Evolutionary conservation across 2,329 filamentous ascomycete species (phyloP).

Genomic region (Nectriaceae sp.): DNA sequence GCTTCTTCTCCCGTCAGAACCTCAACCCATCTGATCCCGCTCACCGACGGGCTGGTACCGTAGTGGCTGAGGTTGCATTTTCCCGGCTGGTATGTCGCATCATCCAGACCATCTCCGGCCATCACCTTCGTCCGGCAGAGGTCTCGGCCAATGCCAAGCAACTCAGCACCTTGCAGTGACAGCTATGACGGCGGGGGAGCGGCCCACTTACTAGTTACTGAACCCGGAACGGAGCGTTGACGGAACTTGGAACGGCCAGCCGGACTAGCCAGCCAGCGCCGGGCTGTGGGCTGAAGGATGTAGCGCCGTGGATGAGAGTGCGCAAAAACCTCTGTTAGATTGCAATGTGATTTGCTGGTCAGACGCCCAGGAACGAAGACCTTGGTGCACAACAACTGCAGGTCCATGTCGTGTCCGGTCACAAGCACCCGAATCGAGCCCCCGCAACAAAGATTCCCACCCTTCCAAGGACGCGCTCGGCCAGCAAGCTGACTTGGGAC

Average conservation of each 20-base stretch:
- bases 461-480: neutral
- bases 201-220: constrained; percentile 16
- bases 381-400: neutral
- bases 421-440: no score
- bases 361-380: neutral
- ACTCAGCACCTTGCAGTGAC: constrained; percentile 26
- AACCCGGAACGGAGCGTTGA: constrained; percentile 8
- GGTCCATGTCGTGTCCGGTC: no score
- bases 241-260: constrained; percentile 1
- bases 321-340: neutral
- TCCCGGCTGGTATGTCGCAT: constrained; percentile 4
- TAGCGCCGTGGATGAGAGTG: neutral
- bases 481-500: neutral
- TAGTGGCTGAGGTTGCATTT: no score
- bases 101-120: constrained; percentile 10
- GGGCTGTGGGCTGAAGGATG: neutral
- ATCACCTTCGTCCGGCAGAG: constrained; percentile 6
- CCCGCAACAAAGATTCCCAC: neutral
- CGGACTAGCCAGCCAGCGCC: constrained; percentile 12
- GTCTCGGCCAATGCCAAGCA: constrained; percentile 15
- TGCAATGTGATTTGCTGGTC: neutral
- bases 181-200: constrained; percentile 23
- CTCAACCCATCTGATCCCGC: no score
- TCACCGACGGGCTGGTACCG: no score
- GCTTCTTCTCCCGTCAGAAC: neutral